Conservation (phyloP, 2,329 filamentous ascomycete genomes). For the Aaosphaeria arxii region DNA sequence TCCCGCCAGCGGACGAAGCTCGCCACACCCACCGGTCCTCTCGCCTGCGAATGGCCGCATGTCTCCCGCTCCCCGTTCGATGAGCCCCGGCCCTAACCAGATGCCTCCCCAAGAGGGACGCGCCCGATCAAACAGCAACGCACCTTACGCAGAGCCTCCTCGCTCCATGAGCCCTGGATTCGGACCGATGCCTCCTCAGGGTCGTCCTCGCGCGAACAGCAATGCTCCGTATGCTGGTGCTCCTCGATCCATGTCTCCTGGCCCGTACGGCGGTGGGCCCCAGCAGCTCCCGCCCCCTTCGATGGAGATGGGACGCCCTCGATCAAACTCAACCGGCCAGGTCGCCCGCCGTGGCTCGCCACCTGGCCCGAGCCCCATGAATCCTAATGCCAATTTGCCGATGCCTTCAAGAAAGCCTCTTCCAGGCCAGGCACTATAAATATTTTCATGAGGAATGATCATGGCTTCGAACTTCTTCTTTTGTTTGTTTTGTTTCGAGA, state of each 20-base stretch:
- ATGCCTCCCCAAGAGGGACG: not conserved
- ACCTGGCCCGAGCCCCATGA: constrained; percentile 38
- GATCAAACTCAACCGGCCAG: constrained; percentile 37
- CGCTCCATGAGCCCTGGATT: constrained; percentile 23
- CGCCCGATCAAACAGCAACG: not conserved
- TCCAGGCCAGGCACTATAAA: constrained; percentile 45
- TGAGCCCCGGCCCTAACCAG: constrained; percentile 7
- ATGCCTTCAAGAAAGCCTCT: constrained; percentile 46
- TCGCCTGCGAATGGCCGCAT: constrained; percentile 38
- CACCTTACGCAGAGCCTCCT: constrained; percentile 7
- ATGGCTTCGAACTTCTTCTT: too few species aligned
- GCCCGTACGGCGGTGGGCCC: constrained; percentile 36
- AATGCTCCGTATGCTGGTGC: constrained; percentile 35
- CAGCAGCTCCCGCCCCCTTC: constrained; percentile 26
- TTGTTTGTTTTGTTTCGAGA: too few species aligned
- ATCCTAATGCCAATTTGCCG: constrained; percentile 15
- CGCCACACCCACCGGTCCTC: constrained; percentile 46
- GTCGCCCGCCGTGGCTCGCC: constrained; percentile 26
- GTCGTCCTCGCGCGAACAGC: constrained; percentile 35
- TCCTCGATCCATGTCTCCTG: constrained; percentile 38
- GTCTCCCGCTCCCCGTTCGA: constrained; percentile 18
- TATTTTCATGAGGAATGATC: not conserved
- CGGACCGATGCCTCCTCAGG: constrained; percentile 8
- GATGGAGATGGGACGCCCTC: constrained; percentile 30
- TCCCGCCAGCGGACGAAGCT: constrained; percentile 46